These are phyloP conservation scores for Pseudonitzschia multiseries DNA, from an alignment of 108 stramenopile species.

Conservation along the genomic window DNA sequence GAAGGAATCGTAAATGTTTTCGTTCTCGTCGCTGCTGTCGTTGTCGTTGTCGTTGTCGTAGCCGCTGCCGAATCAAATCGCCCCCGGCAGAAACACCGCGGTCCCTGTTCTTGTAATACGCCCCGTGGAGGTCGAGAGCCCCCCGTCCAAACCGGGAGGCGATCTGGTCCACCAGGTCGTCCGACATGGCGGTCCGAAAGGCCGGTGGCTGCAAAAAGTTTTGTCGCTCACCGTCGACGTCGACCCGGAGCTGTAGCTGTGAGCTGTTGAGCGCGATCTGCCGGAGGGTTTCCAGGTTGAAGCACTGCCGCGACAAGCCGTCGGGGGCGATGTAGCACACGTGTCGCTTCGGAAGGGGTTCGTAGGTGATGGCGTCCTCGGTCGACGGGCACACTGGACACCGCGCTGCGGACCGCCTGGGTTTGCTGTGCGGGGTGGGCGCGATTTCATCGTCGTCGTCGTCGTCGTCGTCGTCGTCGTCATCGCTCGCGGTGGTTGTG, in stretches of 20 bases:
- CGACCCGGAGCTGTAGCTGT: conserved; percentile 28
- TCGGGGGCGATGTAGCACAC: conserved; percentile 75
- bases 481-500: not conserved
- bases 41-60: conserved; percentile 11
- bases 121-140: conserved; percentile 59
- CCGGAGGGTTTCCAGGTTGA: conserved; percentile 76
- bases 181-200: conserved; percentile 76
- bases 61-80: not conserved
- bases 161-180: conserved; percentile 80
- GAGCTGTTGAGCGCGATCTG: conserved; percentile 55
- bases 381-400: conserved; percentile 49
- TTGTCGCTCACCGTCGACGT: conserved; percentile 23
- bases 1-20: conserved; percentile 37
- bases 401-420: not conserved
- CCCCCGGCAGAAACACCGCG: not conserved
- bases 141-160: conserved; percentile 70
- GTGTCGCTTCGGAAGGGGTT: conserved; percentile 53
- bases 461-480: conserved; percentile 7
- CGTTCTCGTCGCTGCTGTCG: conserved; percentile 22
- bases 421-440: conserved; percentile 16
- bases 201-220: conserved; percentile 82
- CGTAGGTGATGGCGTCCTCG: conserved; percentile 67
- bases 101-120: conserved; percentile 51
- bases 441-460: conserved; percentile 23
- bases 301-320: conserved; percentile 64